Base-by-base conservation (phyloP, 345 rosid genomes). In the Corymbia maculata region DNA sequence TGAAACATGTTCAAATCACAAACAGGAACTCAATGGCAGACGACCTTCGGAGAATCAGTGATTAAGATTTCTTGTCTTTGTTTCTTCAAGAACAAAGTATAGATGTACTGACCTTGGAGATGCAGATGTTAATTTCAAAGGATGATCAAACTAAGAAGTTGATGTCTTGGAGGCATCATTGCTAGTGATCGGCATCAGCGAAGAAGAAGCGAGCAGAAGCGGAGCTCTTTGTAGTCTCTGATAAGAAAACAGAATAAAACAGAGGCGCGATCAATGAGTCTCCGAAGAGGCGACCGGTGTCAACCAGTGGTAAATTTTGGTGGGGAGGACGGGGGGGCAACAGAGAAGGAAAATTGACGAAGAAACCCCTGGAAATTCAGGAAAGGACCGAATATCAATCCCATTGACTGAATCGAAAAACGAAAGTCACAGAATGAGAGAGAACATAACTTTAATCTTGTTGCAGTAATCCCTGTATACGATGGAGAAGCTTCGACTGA, bases 151-250 rank as follows among this genome's bases (percentile, higher is more conserved):
- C 66, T 59, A 59, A 11, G 66, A 59, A 59, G 30, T n/a, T 0
- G 30, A 59, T 36, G 47, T 36, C 22, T 70, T 36, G 47, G 24
- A 9, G 45, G 47, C 36, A 32, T 24, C 26, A 13, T 59, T 28
- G 14, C 66, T 26, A n/a, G 11, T 0, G 30, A 59, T 32, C 0
- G 0, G 47, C 24, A 0, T 8, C 24, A 6, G 45, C 24, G 0
- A 36, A 68, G 79, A 68, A 68, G 45, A 68, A 9, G 42, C 4
- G 13, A 32, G 45, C 22, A 0, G 12, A 45, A 68, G 45, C 11
- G 6, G 45, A 32, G 12, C 45, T 68, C 21, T 68, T 16, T 2
- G 45, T 2, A 32, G 45, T 68, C 80, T 32, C 80, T 68, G 45
- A 68, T 68, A 32, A 32, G 24, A 32, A 32, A 16, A 68, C 24